Evolutionary conservation across 106 monocot species (phyloP).

Genomic region (Acorus calamus): DNA sequence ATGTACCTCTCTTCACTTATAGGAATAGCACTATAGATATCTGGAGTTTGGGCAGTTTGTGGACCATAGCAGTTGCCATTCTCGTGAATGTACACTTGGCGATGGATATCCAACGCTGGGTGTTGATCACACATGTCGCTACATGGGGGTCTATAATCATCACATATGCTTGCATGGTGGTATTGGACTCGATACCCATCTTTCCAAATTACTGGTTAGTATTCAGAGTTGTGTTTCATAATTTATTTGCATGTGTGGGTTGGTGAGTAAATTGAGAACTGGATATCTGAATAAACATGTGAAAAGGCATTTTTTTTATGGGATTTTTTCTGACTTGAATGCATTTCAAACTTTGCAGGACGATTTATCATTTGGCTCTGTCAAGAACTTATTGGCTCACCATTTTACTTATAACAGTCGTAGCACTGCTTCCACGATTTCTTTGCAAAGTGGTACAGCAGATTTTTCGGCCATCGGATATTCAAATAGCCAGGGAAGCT

Average conservation of each 20-base stretch:
- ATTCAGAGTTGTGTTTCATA: neutral
- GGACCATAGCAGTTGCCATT: slow-evolving; percentile 92
- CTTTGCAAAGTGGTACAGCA: slow-evolving; percentile 68
- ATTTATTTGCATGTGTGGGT: neutral
- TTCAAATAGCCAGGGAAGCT: slow-evolving; percentile 95
- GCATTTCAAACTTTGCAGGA: slow-evolving; percentile 46
- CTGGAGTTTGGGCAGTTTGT: slow-evolving; percentile 92
- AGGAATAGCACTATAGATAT: slow-evolving; percentile 72
- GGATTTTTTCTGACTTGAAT: neutral
- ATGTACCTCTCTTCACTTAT: slow-evolving; percentile 72
- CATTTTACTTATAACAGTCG: slow-evolving; percentile 60
- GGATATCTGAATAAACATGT: too few species aligned
- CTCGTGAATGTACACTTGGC: slow-evolving; percentile 90
- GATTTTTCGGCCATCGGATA: slow-evolving; percentile 77
- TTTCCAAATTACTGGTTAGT: slow-evolving; percentile 92
- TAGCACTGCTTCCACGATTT: slow-evolving; percentile 86
- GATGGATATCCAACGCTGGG: slow-evolving; percentile 85
- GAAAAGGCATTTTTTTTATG: too few species aligned
- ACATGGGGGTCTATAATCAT: slow-evolving; percentile 80
- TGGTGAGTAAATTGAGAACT: too few species aligned
- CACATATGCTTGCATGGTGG: slow-evolving; percentile 71
- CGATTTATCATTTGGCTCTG: slow-evolving; percentile 59
- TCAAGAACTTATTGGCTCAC: slow-evolving; percentile 83
- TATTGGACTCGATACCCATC: slow-evolving; percentile 78
- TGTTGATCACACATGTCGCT: slow-evolving; percentile 73